Conservation (phyloP, 768 basidiomycete species). For the Stropharia rugosoannulata region DNA sequence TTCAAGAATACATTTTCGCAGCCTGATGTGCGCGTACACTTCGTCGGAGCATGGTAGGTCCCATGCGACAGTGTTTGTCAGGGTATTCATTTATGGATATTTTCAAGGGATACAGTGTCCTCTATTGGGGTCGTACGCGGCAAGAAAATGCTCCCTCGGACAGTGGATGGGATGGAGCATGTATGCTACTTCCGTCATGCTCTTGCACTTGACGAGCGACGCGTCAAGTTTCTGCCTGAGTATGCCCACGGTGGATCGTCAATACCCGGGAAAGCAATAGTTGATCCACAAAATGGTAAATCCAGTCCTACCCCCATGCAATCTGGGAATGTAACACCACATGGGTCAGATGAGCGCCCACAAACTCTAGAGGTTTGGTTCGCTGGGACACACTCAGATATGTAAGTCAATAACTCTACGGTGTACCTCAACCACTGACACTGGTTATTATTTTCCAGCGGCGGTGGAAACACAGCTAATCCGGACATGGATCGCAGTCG, state of each 20-base stretch:
- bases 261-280: not conserved
- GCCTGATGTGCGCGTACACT: slow-evolving; percentile 28
- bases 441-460: not conserved
- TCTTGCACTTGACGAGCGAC: slow-evolving; percentile 33
- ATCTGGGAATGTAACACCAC: not conserved
- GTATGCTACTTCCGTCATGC: slow-evolving; percentile 34
- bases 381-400: slow-evolving; percentile 16
- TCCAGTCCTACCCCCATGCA: not conserved
- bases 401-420: not conserved
- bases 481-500: slow-evolving; percentile 15
- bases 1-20: slow-evolving; percentile 21
- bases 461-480: slow-evolving; percentile 21
- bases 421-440: not conserved
- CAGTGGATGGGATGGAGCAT: slow-evolving; percentile 18
- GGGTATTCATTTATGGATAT: not conserved
- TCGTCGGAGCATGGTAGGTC: slow-evolving; percentile 11
- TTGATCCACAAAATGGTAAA: not conserved
- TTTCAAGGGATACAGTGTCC: slow-evolving; percentile 33
- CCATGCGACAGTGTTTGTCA: not conserved
- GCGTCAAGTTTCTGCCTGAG: slow-evolving; percentile 34
- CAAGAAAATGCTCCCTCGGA: slow-evolving; percentile 15
- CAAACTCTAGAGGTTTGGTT: slow-evolving; percentile 16
- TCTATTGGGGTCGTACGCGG: slow-evolving; percentile 28
- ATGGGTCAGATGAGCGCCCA: slow-evolving; percentile 1
- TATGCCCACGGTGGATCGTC: slow-evolving; percentile 15